Conservation (phyloP, 2,329 filamentous ascomycete species). For the Fusarium armeniacum region DNA sequence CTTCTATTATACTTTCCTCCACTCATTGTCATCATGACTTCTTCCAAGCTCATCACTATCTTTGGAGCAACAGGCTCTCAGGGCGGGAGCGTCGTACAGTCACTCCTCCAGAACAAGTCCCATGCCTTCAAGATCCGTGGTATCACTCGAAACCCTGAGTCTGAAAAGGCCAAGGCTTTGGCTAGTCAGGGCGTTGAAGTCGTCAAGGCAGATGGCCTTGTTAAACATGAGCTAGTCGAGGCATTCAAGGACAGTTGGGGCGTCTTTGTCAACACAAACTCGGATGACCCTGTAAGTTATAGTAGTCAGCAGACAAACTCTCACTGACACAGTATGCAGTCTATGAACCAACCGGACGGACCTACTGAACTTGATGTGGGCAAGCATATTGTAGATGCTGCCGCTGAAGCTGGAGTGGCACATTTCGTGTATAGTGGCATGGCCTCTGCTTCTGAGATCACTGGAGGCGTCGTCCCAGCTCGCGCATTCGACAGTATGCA, state of each 20-base stretch:
- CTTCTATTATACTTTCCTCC: background rate
- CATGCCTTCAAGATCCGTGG: constrained; percentile 49
- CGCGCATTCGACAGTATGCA: constrained; percentile 54
- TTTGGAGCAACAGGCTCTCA: constrained; percentile 53
- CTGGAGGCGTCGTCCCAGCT: constrained; percentile 52
- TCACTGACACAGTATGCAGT: constrained; percentile 33
- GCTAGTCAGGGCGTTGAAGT: constrained; percentile 49
- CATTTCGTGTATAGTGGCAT: constrained; percentile 57
- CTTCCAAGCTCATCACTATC: constrained; percentile 51
- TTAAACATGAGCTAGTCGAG: constrained; percentile 42
- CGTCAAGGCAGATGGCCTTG: constrained; percentile 50
- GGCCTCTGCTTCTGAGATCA: constrained; percentile 52
- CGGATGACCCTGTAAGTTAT: constrained; percentile 50
- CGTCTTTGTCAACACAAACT: constrained; percentile 54
- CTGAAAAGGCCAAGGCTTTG: constrained; percentile 50
- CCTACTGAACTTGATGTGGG: constrained; percentile 56
- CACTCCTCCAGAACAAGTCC: constrained; percentile 51
- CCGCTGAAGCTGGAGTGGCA: constrained; percentile 52
- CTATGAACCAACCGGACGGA: constrained; percentile 46
- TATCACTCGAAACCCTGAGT: constrained; percentile 50
- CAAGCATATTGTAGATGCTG: constrained; percentile 54
- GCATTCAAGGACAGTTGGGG: constrained; percentile 54
- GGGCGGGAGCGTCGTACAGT: constrained; percentile 51
- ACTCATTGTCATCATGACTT: constrained; percentile 40
- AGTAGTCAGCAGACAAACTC: background rate